A percentile compares a stretch with the other conserved stretches of the same genome.
Conservation (phyloP, 148 eudicot species). For the Talinum fruticosum region DNA sequence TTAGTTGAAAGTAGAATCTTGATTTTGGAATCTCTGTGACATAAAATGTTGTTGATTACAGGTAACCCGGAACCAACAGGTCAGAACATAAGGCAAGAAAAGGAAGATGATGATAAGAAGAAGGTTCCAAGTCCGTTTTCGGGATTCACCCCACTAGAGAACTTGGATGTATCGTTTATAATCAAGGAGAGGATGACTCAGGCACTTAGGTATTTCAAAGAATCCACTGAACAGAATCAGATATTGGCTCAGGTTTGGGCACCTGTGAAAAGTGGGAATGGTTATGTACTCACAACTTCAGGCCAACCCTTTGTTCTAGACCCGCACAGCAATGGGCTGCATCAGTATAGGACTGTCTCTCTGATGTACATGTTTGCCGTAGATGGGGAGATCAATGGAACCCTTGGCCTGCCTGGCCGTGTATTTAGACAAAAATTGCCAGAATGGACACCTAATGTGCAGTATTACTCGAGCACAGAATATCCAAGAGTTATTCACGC, state of each 20-base stretch:
- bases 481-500: constrained; percentile 71
- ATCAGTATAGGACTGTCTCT: constrained; percentile 80
- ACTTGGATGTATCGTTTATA: constrained; percentile 43
- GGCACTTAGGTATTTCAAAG: constrained; percentile 77
- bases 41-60: constrained; percentile 9
- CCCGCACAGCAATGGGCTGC: constrained; percentile 65
- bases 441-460: constrained; percentile 96
- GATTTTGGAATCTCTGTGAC: neutral
- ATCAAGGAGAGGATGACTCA: constrained; percentile 84
- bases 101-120: constrained; percentile 27
- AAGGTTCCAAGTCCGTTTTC: constrained; percentile 39
- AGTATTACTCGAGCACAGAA: constrained; percentile 80
- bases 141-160: constrained; percentile 38
- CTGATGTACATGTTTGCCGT: constrained; percentile 64
- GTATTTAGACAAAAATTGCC: constrained; percentile 82
- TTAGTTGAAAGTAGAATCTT: neutral
- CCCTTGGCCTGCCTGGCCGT: constrained; percentile 91
- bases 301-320: constrained; percentile 93
- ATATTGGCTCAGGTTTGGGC: constrained; percentile 96
- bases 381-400: constrained; percentile 57
- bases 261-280: constrained; percentile 66
- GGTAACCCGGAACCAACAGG: constrained; percentile 41
- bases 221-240: constrained; percentile 69
- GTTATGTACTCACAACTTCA: constrained; percentile 79
- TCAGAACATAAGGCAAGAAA: constrained; percentile 20